phyloP scores from a whole-genome alignment of 495 filamentous ascomycete species.

The Penicillium angulare region DNA sequence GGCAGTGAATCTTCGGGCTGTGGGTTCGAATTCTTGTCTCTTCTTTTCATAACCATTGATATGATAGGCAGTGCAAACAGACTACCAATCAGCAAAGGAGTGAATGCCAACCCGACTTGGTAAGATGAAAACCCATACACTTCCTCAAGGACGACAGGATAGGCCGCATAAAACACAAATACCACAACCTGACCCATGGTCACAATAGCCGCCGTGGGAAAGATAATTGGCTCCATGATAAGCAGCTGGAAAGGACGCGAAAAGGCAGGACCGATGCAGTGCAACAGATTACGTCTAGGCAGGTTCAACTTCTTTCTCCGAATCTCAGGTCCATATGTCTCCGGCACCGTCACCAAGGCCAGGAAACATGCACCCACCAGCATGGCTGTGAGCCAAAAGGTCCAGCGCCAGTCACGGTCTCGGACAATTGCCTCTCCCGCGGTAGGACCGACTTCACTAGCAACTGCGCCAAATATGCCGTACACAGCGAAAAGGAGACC shows the following conservation, averaged over 20 bases:
- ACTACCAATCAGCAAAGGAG: slow-evolving; percentile 6
- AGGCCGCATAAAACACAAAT: slow-evolving; percentile 7
- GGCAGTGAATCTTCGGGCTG: slow-evolving; percentile 4
- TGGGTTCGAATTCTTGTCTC: not conserved
- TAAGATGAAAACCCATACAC: slow-evolving; percentile 7
- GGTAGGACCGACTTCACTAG: slow-evolving; percentile 2
- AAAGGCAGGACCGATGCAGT: not conserved
- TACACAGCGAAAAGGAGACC: slow-evolving; percentile 2
- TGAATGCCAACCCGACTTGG: slow-evolving; percentile 10
- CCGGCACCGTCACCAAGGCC: slow-evolving; percentile 2
- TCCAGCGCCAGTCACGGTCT: slow-evolving; percentile 3
- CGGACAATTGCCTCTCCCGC: slow-evolving; percentile 4
- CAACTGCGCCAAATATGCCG: not conserved
- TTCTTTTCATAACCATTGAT: not conserved
- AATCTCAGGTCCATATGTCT: slow-evolving; percentile 9
- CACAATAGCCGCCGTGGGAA: slow-evolving; percentile 5
- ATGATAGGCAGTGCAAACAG: slow-evolving; percentile 6
- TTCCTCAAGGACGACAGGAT: slow-evolving; percentile 2
- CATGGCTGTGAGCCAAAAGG: slow-evolving; percentile 11
- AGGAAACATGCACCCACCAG: slow-evolving; percentile 5
- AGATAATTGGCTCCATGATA: slow-evolving; percentile 6
- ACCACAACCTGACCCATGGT: slow-evolving; percentile 8
- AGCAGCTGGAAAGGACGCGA: slow-evolving; percentile 5
- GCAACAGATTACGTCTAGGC: not conserved
- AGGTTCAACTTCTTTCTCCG: slow-evolving; percentile 1